A percentile compares a stretch with the other conserved stretches of the same genome.
These are phyloP conservation scores for Camellia oleifera DNA, from an alignment of 179 eudicot species.

Conservation along the genomic window DNA sequence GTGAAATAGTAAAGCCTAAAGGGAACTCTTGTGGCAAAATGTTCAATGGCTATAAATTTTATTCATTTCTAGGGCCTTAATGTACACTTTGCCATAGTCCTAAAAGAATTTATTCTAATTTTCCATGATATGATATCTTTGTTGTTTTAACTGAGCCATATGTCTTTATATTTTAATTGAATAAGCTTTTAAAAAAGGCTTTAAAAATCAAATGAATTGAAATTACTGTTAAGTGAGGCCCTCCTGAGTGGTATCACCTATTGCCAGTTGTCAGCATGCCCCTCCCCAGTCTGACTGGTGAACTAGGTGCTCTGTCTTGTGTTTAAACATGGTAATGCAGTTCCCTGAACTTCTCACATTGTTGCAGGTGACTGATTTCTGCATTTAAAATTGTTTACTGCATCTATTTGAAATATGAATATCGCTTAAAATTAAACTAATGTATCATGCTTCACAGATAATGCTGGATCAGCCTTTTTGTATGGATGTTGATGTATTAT, in stretches of 20 bases:
- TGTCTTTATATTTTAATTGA: neutral
- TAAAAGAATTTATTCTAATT: neutral
- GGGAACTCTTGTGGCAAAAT: neutral
- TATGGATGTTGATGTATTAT: slow-evolving; percentile 66
- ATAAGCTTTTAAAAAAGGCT: neutral
- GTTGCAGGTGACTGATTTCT: neutral
- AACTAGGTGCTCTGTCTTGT: slow-evolving; percentile 6
- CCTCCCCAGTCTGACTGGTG: neutral
- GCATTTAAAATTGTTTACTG: neutral
- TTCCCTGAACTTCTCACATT: slow-evolving; percentile 3
- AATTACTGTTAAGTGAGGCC: neutral
- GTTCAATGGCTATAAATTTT: neutral
- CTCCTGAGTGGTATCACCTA: neutral
- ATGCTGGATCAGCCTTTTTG: slow-evolving; percentile 78
- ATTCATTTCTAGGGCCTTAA: neutral
- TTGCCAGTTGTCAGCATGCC: neutral
- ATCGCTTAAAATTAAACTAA: neutral
- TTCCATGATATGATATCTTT: neutral
- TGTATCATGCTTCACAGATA: slow-evolving; percentile 46
- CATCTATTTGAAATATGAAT: neutral
- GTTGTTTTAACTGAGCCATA: neutral
- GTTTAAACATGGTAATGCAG: neutral
- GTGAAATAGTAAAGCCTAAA: neutral
- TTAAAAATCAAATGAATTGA: neutral
- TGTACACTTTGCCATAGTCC: neutral